phyloP scores from a whole-genome alignment of 1,139 yeast species.

The Protomyces inouyei region DNA sequence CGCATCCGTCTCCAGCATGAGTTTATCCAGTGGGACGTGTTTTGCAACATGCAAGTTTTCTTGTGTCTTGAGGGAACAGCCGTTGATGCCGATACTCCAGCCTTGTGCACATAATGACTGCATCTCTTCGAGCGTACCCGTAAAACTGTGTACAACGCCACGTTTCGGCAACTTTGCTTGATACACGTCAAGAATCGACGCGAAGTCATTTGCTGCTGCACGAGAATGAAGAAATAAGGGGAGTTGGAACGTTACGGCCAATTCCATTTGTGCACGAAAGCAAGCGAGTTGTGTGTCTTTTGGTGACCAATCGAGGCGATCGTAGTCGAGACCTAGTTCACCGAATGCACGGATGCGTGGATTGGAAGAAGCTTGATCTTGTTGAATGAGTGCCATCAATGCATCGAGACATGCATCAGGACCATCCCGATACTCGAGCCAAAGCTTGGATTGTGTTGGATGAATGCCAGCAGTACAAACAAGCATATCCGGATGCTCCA shows the following conservation, averaged over 20 bases:
- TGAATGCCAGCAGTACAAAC: slow-evolving; percentile 85
- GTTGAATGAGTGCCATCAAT: slow-evolving; percentile 48
- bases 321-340: slow-evolving; percentile 62
- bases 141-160: slow-evolving; percentile 90
- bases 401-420: slow-evolving; percentile 41
- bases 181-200: slow-evolving; percentile 56
- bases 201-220: slow-evolving; percentile 77
- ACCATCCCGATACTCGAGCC: slow-evolving; percentile 15
- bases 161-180: slow-evolving; percentile 42
- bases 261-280: slow-evolving; percentile 66
- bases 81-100: slow-evolving; percentile 76
- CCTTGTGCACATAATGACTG: slow-evolving; percentile 52
- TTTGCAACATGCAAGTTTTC: slow-evolving; percentile 66
- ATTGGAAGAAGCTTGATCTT: slow-evolving; percentile 43
- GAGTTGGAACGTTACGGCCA: slow-evolving; percentile 51
- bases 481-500: slow-evolving; percentile 36
- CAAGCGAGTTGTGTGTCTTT: slow-evolving; percentile 60
- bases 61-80: slow-evolving; percentile 79
- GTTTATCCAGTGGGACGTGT: slow-evolving; percentile 58
- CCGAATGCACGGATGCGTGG: slow-evolving; percentile 39
- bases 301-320: slow-evolving; percentile 71
- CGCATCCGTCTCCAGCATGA: slow-evolving; percentile 73
- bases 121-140: slow-evolving; percentile 69
- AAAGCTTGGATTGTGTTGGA: slow-evolving; percentile 45
- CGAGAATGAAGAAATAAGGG: slow-evolving; percentile 91